A percentile compares a stretch with the other conserved stretches of the same genome.
Evolutionary conservation across 768 basidiomycete genomes (phyloP).

Genomic region (Holtermanniella nyarrowii): DNA sequence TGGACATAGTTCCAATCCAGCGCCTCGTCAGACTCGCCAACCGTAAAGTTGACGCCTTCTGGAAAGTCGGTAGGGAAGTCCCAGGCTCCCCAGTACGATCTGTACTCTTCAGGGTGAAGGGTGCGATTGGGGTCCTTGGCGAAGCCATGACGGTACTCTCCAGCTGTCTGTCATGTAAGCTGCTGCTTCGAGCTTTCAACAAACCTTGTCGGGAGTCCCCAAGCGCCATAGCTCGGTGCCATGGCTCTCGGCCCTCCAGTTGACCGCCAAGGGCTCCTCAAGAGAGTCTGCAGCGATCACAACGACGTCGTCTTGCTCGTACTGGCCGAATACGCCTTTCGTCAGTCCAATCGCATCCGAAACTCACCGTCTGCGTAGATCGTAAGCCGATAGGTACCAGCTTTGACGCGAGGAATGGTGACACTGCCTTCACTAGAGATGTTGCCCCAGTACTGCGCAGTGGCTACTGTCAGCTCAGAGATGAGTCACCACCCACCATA

Average conservation of each 20-base stretch:
- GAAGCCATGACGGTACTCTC: constrained; percentile 24
- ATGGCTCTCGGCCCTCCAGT: constrained; percentile 9
- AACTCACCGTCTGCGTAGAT: constrained; percentile 21
- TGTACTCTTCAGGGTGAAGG: constrained; percentile 18
- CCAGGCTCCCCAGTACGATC: constrained; percentile 24
- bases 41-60: constrained; percentile 17
- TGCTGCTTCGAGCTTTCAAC: background rate
- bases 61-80: constrained; percentile 28
- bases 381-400: constrained; percentile 21
- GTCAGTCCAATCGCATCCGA: no score
- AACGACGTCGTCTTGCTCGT: constrained; percentile 12
- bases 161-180: constrained; percentile 3
- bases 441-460: constrained; percentile 26
- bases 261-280: background rate
- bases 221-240: constrained; percentile 21
- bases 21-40: constrained; percentile 11
- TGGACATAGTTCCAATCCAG: constrained; percentile 23
- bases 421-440: constrained; percentile 9
- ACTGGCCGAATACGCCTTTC: constrained; percentile 26
- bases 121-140: constrained; percentile 13
- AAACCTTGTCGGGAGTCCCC: constrained; percentile 20
- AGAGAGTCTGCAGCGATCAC: constrained; percentile 7
- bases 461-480: background rate
- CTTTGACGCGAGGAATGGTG: constrained; percentile 16
- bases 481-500: background rate